A percentile compares a stretch with the other conserved stretches of the same genome.
Evolutionary conservation across 768 basidiomycete genomes (phyloP).

Genomic region (Termitomyces sp.): DNA sequence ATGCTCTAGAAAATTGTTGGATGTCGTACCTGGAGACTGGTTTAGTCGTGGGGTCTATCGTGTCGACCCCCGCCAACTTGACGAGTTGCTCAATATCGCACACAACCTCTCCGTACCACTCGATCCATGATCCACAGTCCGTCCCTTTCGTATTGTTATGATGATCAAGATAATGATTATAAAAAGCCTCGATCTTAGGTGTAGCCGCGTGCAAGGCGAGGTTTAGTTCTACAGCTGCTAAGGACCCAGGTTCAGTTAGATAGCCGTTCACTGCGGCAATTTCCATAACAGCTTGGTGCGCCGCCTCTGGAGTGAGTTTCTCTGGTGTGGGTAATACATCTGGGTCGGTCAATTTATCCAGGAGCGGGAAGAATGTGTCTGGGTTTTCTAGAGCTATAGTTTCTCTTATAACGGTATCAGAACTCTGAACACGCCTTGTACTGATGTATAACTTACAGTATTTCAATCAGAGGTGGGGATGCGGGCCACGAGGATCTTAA

Average conservation of each 20-base stretch:
- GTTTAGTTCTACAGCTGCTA: conserved; percentile 63
- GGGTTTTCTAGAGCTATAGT: conserved; percentile 73
- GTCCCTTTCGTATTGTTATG: conserved; percentile 27
- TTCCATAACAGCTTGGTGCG: conserved; percentile 53
- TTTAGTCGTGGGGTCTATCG: conserved; percentile 37
- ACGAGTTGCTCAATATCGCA: conserved; percentile 64
- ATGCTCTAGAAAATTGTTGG: not conserved
- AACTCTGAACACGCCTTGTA: conserved; percentile 1
- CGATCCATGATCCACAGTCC: conserved; percentile 73
- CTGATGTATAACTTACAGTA: conserved; percentile 44
- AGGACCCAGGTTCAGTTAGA: conserved; percentile 44
- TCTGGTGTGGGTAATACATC: conserved; percentile 33
- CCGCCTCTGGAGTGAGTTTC: conserved; percentile 43
- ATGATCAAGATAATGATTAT: conserved; percentile 59
- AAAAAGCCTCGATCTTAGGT: conserved; percentile 83
- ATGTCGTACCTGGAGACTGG: conserved; percentile 26
- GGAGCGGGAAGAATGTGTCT: conserved; percentile 69
- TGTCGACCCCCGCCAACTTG: conserved; percentile 48
- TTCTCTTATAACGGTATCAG: conserved; percentile 52
- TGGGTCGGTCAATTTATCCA: conserved; percentile 61
- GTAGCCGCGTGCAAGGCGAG: conserved; percentile 76
- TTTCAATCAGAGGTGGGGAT: conserved; percentile 59
- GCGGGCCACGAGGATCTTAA: conserved; percentile 66
- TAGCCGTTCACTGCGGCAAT: conserved; percentile 44
- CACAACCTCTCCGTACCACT: conserved; percentile 75